Evolutionary conservation across 2,329 filamentous ascomycete genomes (phyloP), one percentile per base, ranked within the genome.

Genomic region (Aureobasidium sp.): DNA sequence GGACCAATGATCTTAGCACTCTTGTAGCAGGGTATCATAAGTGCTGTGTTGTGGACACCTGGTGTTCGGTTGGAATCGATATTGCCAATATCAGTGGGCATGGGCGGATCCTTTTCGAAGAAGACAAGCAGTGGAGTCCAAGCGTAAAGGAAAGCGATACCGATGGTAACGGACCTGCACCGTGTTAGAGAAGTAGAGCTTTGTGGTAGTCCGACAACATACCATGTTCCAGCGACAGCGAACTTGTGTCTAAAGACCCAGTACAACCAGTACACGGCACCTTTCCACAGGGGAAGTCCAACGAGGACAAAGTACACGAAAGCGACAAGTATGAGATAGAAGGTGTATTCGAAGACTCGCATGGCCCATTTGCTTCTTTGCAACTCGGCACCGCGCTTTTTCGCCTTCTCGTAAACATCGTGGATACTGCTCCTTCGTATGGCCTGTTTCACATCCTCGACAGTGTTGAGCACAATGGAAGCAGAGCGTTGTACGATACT

Each of bases 11-110:
- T 70, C 1, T 67, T 64, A 5, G 71, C 77, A 2, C 77, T 75
- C 64, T 77, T 78, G 66, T 78, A 79, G 64, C 77, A 79, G 13
- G 77, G 77, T n/a, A 79, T 79, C 15, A 79, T 64, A 1, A 78
- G 68, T 0, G 74, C 74, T 0, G 74, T 77, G 42, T 75, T 71
- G 2, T 67, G 63, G 1, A 69, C 70, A 4, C 68, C 68, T 8
- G 67, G 64, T n/a, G 60, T 66, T 43, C 60, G 51, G 21, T 31
- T 63, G 5, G 61, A 40, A 49, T 67, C 61, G 6, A 61, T 51
- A 17, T 57, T 54, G 8, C 47, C 19, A 15, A 51, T 29, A n/a
- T 64, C 43, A n/a, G 65, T 65, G 37, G 67, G 69, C 59, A 71
- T 70, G 15, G 70, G 68, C 27, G 69, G 69, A 35, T 73, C 69